Evolutionary conservation across 2,329 filamentous ascomycete genomes (phyloP).

Genomic region (Colletotrichum sansevieriae): DNA sequence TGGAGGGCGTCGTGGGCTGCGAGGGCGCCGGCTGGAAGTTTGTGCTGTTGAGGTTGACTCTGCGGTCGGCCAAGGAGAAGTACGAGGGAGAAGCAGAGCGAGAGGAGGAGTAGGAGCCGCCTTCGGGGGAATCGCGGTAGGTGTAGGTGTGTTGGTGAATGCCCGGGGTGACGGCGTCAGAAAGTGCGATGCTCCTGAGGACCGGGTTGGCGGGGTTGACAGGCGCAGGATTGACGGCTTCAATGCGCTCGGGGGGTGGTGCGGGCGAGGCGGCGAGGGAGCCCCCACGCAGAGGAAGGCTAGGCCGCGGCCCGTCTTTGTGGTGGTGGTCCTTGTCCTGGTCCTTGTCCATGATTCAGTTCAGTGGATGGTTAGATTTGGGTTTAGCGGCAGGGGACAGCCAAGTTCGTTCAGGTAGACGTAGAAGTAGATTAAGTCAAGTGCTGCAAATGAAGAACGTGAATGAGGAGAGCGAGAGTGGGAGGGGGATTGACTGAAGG

Average conservation of each 20-base stretch:
- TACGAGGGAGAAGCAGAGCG: constrained; percentile 43
- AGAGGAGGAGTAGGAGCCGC: constrained; percentile 10
- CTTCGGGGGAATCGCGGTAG: constrained; percentile 41
- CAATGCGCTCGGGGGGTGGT: neutral
- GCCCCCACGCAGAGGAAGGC: no score
- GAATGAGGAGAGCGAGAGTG: neutral
- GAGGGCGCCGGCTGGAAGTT: constrained; percentile 2
- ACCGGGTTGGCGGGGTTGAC: constrained; percentile 41
- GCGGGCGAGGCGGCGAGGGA: constrained; percentile 19
- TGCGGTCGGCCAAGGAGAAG: constrained; percentile 44
- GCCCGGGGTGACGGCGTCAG: constrained; percentile 49
- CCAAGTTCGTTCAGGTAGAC: no score
- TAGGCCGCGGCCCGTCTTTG: no score
- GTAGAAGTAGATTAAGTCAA: no score
- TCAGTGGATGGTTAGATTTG: neutral
- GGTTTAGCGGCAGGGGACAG: constrained; percentile 2
- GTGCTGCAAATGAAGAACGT: neutral
- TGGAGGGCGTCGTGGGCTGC: constrained; percentile 28
- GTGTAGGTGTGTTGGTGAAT: constrained; percentile 48
- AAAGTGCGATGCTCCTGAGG: constrained; percentile 38
- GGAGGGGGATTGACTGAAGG: neutral
- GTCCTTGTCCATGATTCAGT: constrained; percentile 39
- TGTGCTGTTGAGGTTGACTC: constrained; percentile 15
- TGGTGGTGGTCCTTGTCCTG: constrained; percentile 6
- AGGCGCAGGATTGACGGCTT: constrained; percentile 27